Evolutionary conservation across 305 asterid species (phyloP), one percentile per base, ranked within the genome.

Genomic region (Rubia balearica): DNA sequence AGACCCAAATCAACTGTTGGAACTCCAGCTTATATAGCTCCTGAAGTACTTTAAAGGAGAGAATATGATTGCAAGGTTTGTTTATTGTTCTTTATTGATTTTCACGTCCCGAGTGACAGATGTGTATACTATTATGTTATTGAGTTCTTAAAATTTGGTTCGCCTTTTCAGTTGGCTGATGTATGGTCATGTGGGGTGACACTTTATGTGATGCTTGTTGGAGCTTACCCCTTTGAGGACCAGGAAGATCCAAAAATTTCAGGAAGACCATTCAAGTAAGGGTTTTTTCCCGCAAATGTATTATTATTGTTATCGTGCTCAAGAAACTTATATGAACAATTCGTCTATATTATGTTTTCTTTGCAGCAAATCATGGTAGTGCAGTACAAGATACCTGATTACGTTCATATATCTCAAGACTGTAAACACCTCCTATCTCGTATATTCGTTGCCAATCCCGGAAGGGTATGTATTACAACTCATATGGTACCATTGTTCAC

Each of bases 181-280:
- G 98, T 93, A 33, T 93, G 97, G 98, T 93, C 98, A 19, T 91
- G 98, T 68, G 98, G 97, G 5, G 98, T 91, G 83, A 93, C 98
- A 2, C 96, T 93, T 19, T 93, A 93, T 76, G 96, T 93, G 71
- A 93, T 93, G 98, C 91, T 93, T 73, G 97, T 93, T 60, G 97
- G 98, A 67, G 98, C 98, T 68, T 93, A 93, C 80, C 98, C 98
- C 71, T 93, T 93, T 73, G 98, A 93, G 84, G 98, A 93, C 76
- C 95, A 84, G 80, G 96, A 89, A 70, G 98, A 93, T 83, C 95
- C 96, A 21, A 93, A 84, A 93, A 91, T 85, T 93, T 93, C 85
- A 84, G 95, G 86, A 89, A 91, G 85, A 91, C 97, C 65, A 93
- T 93, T 76, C 97, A 91, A 79, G 97, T 87, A 76, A 68, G 68